These are phyloP conservation scores for Daldinia sp. DNA, from an alignment of 2,329 filamentous ascomycete genomes.

Conservation along the genomic window DNA sequence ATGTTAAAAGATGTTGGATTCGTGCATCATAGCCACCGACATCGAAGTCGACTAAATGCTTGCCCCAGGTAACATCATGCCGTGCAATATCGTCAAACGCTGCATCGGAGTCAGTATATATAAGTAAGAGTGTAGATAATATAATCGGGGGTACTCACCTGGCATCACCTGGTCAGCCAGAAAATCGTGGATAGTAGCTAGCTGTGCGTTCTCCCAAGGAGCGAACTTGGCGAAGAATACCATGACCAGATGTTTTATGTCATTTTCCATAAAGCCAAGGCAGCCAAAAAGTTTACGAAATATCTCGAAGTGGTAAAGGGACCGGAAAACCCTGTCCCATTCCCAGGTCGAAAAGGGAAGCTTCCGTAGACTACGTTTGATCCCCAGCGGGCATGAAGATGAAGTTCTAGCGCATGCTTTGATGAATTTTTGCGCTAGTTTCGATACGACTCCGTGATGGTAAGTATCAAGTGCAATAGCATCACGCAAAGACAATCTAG, in stretches of 20 bases:
- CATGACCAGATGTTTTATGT: not conserved
- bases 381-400: not conserved
- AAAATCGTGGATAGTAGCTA: not conserved
- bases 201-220: not conserved
- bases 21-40: not conserved
- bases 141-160: not conserved
- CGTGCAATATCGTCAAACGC: not conserved
- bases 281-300: not conserved
- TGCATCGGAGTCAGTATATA: not conserved
- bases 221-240: not conserved
- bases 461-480: not conserved
- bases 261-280: not conserved
- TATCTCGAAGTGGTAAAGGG: not conserved
- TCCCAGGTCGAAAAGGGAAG: not conserved
- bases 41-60: not conserved
- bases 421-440: not conserved
- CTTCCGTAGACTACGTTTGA: not conserved
- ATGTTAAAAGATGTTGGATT: not conserved
- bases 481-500: not conserved
- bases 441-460: not conserved
- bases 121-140: not conserved
- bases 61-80: not conserved
- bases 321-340: not conserved
- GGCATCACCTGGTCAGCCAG: not conserved
- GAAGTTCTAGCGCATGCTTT: not conserved